Evolutionary conservation across 2,329 filamentous ascomycete genomes (phyloP).

Genomic region (Chalaropsis thielavioides): DNA sequence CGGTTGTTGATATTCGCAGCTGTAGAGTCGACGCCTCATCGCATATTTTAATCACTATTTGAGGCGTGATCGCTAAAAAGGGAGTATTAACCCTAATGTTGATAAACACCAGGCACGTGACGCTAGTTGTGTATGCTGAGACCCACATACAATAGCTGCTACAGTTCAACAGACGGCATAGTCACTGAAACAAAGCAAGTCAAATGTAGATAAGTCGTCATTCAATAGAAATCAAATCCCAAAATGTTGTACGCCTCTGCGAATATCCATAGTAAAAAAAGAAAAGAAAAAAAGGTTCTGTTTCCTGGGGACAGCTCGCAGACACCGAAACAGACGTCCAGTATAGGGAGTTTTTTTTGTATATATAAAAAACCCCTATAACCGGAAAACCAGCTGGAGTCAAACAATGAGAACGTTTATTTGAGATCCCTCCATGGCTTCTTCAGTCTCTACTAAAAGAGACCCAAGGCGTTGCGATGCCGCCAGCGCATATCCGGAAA

Average conservation of each 20-base stretch:
- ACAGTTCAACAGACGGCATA: neutral
- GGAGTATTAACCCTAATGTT: too few relatives aligned
- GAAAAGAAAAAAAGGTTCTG: neutral
- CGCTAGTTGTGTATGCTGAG: too few relatives aligned
- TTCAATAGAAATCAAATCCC: constrained; percentile 17
- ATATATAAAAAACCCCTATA: neutral
- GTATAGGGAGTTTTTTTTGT: too few relatives aligned
- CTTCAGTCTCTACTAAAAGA: neutral
- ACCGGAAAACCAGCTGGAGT: constrained; percentile 2
- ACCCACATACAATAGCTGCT: neutral
- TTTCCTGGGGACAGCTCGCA: neutral
- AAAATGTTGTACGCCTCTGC: constrained; percentile 10
- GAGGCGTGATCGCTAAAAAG: too few relatives aligned
- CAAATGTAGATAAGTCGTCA: constrained; percentile 12
- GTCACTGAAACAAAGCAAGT: neutral
- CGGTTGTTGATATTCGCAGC: too few relatives aligned
- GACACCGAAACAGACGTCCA: constrained; percentile 1
- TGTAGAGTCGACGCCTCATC: too few relatives aligned
- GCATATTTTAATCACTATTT: too few relatives aligned
- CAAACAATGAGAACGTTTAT: constrained; percentile 16
- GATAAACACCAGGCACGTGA: too few relatives aligned
- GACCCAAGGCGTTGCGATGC: neutral
- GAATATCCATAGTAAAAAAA: constrained; percentile 8
- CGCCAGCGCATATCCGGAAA: neutral
- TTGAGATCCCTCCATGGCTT: constrained; percentile 9